A percentile compares a stretch with the other conserved stretches of the same genome.
phyloP scores from a whole-genome alignment of 768 basidiomycete species.

The Sarcodon aspratus region DNA sequence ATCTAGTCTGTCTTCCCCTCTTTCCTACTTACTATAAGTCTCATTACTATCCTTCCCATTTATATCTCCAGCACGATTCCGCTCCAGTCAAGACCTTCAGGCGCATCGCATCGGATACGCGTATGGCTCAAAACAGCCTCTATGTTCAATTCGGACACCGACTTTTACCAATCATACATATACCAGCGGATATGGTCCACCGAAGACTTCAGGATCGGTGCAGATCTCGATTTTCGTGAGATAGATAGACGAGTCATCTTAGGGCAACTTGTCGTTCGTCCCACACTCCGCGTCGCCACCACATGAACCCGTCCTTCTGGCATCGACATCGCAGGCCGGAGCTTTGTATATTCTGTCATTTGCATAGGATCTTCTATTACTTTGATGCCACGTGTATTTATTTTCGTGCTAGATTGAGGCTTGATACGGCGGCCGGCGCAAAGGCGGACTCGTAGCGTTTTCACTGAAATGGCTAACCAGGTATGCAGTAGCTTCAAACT shows the following conservation, averaged over 20 bases:
- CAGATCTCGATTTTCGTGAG: not conserved
- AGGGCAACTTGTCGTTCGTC: not conserved
- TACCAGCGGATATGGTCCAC: not conserved
- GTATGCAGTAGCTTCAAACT: too few species aligned
- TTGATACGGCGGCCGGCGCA: too few species aligned
- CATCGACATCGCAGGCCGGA: too few species aligned
- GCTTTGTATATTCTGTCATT: too few species aligned
- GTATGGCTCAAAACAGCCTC: not conserved
- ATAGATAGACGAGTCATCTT: not conserved
- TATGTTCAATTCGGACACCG: not conserved
- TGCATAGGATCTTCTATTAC: not conserved
- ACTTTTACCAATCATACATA: not conserved
- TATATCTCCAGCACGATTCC: not conserved
- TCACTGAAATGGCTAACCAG: too few species aligned
- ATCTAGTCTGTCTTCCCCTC: constrained; percentile 26
- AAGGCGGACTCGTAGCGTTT: too few species aligned
- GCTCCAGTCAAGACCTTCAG: not conserved
- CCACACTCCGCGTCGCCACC: not conserved
- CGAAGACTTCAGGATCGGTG: not conserved
- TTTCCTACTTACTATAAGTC: too few species aligned
- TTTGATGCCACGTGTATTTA: not conserved
- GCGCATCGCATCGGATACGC: not conserved
- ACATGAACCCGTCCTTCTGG: not conserved
- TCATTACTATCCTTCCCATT: constrained; percentile 21
- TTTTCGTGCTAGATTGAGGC: not conserved